Percentiles rank a stretch among this genome's conserved stretches.
phyloP scores from a whole-genome alignment of 1,284 basidiomycete species.

The Cryptococcus sp. region DNA sequence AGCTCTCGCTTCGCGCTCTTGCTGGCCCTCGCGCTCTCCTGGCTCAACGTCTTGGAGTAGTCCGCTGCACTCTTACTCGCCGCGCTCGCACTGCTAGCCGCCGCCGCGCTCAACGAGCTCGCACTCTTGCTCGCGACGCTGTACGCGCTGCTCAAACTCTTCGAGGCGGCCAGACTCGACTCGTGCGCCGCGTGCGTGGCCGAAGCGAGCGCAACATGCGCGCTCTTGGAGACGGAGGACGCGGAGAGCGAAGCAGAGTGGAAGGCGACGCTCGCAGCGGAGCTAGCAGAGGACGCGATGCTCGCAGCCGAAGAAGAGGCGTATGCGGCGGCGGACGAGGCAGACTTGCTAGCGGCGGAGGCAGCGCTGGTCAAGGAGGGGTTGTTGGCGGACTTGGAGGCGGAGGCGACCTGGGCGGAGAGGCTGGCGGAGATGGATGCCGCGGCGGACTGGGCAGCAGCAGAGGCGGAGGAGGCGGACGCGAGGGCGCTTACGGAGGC shows the following conservation, averaged over 20 bases:
- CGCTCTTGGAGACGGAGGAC: constrained; percentile 28
- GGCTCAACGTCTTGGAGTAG: constrained; percentile 29
- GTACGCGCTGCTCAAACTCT: constrained; percentile 27
- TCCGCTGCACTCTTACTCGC: constrained; percentile 30
- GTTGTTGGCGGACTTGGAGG: constrained; percentile 34
- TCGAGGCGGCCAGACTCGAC: constrained; percentile 24
- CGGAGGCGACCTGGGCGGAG: constrained; percentile 38
- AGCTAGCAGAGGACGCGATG: constrained; percentile 36
- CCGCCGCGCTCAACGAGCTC: constrained; percentile 25
- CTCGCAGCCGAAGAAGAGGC: constrained; percentile 47
- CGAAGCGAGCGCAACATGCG: constrained; percentile 30
- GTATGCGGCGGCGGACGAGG: constrained; percentile 41
- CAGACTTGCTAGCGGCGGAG: constrained; percentile 41
- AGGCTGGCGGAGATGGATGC: constrained; percentile 38
- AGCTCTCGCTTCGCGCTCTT: constrained; percentile 37
- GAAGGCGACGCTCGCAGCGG: constrained; percentile 53
- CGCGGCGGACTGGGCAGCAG: constrained; percentile 36
- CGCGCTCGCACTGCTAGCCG: constrained; percentile 25
- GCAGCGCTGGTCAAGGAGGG: constrained; percentile 38
- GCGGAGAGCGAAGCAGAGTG: constrained; percentile 37
- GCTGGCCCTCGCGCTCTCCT: constrained; percentile 34
- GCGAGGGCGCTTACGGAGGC: constrained; percentile 31
- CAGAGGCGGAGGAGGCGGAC: constrained; percentile 41
- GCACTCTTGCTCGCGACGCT: constrained; percentile 53
- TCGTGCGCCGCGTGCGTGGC: constrained; percentile 38